These are phyloP conservation scores for Tremella mesenterica DNA, from an alignment of 768 basidiomycete species.

Conservation along the genomic window DNA sequence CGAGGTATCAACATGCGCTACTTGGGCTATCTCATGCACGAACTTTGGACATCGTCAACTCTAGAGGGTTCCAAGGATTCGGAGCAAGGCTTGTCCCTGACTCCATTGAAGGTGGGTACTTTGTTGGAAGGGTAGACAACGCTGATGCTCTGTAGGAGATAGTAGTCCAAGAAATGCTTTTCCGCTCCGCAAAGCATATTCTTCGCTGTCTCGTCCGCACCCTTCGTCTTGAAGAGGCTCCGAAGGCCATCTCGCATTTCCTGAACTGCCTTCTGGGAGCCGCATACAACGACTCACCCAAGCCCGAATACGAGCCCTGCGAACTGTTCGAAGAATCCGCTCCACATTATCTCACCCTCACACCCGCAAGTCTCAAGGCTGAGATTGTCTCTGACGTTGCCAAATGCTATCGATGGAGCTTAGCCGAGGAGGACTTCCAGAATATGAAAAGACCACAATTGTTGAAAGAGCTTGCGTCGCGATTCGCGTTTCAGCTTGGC, in stretches of 20 bases:
- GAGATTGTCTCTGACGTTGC: constrained; percentile 41
- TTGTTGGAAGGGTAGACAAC: too few species aligned
- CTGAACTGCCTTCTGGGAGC: constrained; percentile 48
- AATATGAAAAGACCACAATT: constrained; percentile 42
- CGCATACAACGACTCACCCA: constrained; percentile 34
- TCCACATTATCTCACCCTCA: constrained; percentile 44
- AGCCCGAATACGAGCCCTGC: constrained; percentile 41
- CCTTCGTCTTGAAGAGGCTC: constrained; percentile 39
- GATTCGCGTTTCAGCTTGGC: constrained; percentile 46
- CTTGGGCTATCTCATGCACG: constrained; percentile 46
- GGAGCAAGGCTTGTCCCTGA: too few species aligned
- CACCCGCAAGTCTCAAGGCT: constrained; percentile 41
- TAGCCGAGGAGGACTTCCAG: constrained; percentile 36
- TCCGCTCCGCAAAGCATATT: constrained; percentile 47
- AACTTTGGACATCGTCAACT: too few species aligned
- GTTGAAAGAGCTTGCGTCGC: constrained; percentile 46
- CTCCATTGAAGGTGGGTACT: too few species aligned
- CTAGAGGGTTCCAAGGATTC: too few species aligned
- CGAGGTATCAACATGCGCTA: constrained; percentile 50
- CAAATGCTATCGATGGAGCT: constrained; percentile 44
- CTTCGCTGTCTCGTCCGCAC: constrained; percentile 42
- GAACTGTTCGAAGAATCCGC: constrained; percentile 20
- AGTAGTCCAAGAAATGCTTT: constrained; percentile 47
- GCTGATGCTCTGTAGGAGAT: constrained; percentile 20
- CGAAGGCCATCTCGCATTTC: constrained; percentile 47